Base-by-base conservation (phyloP, 1,139 yeast genomes). In the Nakaseomyces delphensis region DNA sequence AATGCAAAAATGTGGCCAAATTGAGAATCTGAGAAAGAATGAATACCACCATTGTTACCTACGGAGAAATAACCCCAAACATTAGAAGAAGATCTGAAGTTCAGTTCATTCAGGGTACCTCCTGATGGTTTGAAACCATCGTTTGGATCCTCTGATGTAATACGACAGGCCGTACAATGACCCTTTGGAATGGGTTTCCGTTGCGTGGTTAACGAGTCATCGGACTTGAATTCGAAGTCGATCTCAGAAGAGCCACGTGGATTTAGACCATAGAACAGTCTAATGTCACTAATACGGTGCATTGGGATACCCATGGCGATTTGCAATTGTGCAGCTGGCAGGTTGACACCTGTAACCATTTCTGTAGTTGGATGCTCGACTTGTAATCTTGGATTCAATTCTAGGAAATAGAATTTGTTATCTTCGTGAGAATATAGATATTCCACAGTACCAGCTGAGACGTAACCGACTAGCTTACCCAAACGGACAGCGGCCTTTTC, bases 11-110 rank as follows among this genome's bases (percentile, higher is more conserved):
- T 91, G 65, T 91, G 98, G 62, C 98, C 98, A 60, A 91, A 91
- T 68, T 91, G 98, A 43, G 98, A 89, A 66, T 91, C 98, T 21
- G 96, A 83, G 70, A 87, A 91, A 3, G 96, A 87, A 68, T 91
- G 98, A 60, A 91, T 93, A 43, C 96, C 91, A 50, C 97, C 95
- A 65, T 86, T 93, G 66, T 85, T 87, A 56, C 94, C 89, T 44
- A 91, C 97, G 13, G 96, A 85, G 76, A 91, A 91, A 66, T 91
- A 91, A 71, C 98, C 98, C 98, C 98, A 91, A 41, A 91, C 98
- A 57, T 91, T 91, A 16, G 96, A 86, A 33, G 95, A 83, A 3
- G 98, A 91, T 65, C 97, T 77, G 74, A 91, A 91, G 65, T 91
- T 93, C 63, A 91, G 77, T 64, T 91, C 98, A 56, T 87, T 96